These are phyloP conservation scores for Penicillium simplicissimum DNA, from an alignment of 495 filamentous ascomycete genomes.

Conservation along the genomic window DNA sequence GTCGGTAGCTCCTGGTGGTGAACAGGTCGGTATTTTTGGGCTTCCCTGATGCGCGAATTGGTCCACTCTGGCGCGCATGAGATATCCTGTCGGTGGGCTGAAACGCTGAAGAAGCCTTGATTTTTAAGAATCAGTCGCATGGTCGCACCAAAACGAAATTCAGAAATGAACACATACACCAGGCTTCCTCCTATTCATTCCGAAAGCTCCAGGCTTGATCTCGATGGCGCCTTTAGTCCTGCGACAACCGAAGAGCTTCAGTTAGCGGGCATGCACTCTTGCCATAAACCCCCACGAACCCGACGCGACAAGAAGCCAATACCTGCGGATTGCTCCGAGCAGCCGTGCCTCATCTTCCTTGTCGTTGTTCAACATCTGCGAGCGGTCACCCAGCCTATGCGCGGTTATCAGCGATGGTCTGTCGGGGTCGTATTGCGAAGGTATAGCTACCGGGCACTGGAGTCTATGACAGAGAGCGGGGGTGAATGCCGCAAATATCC, in stretches of 20 bases:
- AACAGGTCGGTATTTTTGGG: not conserved
- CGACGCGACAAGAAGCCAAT: conserved; percentile 3
- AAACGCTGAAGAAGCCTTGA: conserved; percentile 21
- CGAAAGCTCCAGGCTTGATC: conserved; percentile 22
- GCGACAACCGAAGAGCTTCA: not conserved
- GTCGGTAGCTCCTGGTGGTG: not conserved
- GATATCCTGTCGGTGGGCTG: conserved; percentile 37
- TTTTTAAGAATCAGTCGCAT: conserved; percentile 7
- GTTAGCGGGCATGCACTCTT: conserved; percentile 5
- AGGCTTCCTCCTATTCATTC: conserved; percentile 15
- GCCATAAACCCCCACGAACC: not conserved
- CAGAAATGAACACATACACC: conserved; percentile 17
- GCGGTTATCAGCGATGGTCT: conserved; percentile 16
- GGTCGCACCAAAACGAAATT: not conserved
- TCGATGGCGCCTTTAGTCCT: conserved; percentile 19
- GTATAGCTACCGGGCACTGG: conserved; percentile 33
- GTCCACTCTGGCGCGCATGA: conserved; percentile 37
- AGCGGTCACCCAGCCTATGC: conserved; percentile 13
- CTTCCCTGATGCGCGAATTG: conserved; percentile 37
- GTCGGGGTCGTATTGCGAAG: conserved; percentile 12
- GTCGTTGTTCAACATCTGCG: conserved; percentile 26
- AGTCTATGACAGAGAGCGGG: conserved; percentile 29
- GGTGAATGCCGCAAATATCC: conserved; percentile 27
- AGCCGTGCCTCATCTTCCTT: conserved; percentile 29
- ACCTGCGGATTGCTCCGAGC: conserved; percentile 22